Base-by-base conservation (phyloP, 257 asterid genomes). In the Penstemon davidsonii region DNA sequence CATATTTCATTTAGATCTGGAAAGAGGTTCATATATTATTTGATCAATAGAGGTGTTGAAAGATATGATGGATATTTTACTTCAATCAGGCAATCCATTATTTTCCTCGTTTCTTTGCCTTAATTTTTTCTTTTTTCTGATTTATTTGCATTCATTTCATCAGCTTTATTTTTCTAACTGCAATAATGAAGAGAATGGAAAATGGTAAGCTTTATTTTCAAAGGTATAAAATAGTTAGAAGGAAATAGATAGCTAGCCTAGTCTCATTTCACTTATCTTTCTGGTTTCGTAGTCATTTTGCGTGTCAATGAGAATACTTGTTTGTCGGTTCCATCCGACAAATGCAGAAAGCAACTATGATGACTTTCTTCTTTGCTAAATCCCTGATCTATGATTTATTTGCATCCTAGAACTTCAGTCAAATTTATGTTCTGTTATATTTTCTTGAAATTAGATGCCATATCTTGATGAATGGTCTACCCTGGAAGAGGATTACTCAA, bases 381-480 rank as follows among this genome's bases (percentile, higher is more conserved):
- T 18, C 53, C 25, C 5, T 42, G 12, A 18, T 69, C 57, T 12
- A 13, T 45, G 33, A 59, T 73, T 19, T 15, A 54, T 53, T 45
- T 8, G 42, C 56, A 67, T 44, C 11, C 9, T 41, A 55, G 38
- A 42, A 51, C 62, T 40, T 53, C 13, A 25, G 6, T n/a, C 50
- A 52, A 25, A 18, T 60, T 39, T 56, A 51, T 51, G 10, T 33
- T n/a, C 40, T 56, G 18, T 25, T 9, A 18, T 45, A 19, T 36
- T 60, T 59, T 58, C 33, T 45, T 10, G 3, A n/a, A 54, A 36
- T 70, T 55, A 88, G 96, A 82, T 80, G 85, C 86, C 93, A 70
- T 74, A 70, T 77, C 96, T 91, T 55, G 87, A 84, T 38, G 84
- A 84, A 68, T 91, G 98, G 98, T 78, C 86, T 58, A 62, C 52